Percentiles rank a stretch among this genome's conserved stretches.
phyloP scores from a whole-genome alignment of 495 filamentous ascomycete genomes.

The Entonaema liquescens region DNA sequence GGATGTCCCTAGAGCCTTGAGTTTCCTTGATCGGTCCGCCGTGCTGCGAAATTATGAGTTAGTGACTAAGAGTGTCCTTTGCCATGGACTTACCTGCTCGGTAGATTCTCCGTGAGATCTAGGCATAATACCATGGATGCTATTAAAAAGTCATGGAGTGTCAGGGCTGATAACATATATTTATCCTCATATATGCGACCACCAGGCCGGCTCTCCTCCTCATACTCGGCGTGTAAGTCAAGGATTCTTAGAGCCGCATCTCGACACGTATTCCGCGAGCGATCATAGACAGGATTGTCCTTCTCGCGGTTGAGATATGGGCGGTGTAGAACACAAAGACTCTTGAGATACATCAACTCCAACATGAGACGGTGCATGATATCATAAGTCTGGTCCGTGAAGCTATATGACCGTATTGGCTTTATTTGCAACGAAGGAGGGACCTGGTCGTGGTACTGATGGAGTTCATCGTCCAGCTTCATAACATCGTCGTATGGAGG shows the following conservation, averaged over 20 bases:
- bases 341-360: conserved; percentile 51
- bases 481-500: conserved; percentile 48
- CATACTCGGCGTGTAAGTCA: conserved; percentile 49
- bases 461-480: conserved; percentile 50
- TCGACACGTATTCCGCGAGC: conserved; percentile 51
- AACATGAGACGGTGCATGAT: conserved; percentile 51
- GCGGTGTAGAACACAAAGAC: conserved; percentile 55
- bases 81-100: conserved; percentile 32
- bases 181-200: conserved; percentile 51
- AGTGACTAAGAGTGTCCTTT: neutral
- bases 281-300: conserved; percentile 42
- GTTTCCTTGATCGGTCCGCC: conserved; percentile 43
- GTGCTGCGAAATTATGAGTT: conserved; percentile 29
- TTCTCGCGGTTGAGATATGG: conserved; percentile 48
- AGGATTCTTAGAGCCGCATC: conserved; percentile 53
- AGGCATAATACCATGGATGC: conserved; percentile 55
- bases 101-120: conserved; percentile 48
- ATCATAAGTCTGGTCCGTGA: conserved; percentile 47
- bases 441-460: conserved; percentile 42
- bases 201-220: conserved; percentile 48
- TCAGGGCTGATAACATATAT: conserved; percentile 51
- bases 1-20: conserved; percentile 51
- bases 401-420: conserved; percentile 46
- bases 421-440: conserved; percentile 43
- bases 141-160: conserved; percentile 55